Evolutionary conservation across 2,329 filamentous ascomycete genomes (phyloP), one percentile per base, ranked within the genome.

Genomic region (Fusarium nelsonii): DNA sequence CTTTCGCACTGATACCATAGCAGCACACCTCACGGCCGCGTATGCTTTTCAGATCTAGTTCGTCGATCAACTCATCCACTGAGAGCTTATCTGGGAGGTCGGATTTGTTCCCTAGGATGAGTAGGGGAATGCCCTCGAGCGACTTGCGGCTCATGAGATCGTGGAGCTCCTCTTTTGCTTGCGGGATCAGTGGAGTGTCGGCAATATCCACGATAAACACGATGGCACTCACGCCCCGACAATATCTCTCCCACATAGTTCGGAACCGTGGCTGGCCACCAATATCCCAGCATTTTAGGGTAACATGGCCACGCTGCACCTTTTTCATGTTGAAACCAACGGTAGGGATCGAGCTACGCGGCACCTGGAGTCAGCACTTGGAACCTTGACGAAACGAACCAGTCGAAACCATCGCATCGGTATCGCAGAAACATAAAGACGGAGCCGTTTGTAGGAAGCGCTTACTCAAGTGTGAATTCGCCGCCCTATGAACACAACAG

Each of bases 251-350:
- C 96, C 96, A 99, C 96, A 99, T 99, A 73, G 93, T 92, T 77
- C 96, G 92, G 84, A 98, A 99, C 71, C 95, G 89, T 74, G 96
- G 95, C 82, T 99, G 96, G 55, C 96, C 96, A 74, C 96, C 96
- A 70, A 99, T 89, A 83, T 99, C 96, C 96, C 96, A 99, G 82
- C 96, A 99, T 83, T 98, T 98, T 76, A 99, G 86, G 74, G 96
- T 97, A 79, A 99, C 96, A 88, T 98, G 95, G 74, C 96, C 96
- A 78, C 96, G 95, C 83, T 97, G 94, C 75, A 99, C 94, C 73
- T 92, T 91, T 86, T 98, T 98, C 90, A 97, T 97, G 81, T 98
- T 99, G 85, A 98, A 98, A 71, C 96, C 96, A 75, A 99, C 95
- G 16, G 96, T 99, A 66, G 96, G 96, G 80, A 98, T 97, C 72